Evolutionary conservation across 2,329 filamentous ascomycete species (phyloP), one percentile per base, ranked within the genome.

Genomic region (Penicillium sp.): DNA sequence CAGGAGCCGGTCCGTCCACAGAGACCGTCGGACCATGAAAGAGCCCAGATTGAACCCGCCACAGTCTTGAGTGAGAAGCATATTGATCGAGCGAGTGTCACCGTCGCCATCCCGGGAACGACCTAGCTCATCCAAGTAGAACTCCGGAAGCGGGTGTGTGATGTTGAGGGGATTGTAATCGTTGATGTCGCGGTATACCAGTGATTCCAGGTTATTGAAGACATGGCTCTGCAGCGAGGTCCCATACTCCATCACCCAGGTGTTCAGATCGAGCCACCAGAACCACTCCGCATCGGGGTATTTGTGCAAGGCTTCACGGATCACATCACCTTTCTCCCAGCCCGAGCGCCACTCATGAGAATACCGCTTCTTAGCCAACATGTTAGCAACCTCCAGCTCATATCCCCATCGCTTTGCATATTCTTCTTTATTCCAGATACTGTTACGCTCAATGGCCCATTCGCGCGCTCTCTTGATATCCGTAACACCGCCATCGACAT

Each of bases 331-430:
- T 81, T 98, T 99, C 78, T 99, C 95, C 95, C 95, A 99, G 74
- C 93, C 96, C 78, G 99, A 95, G 69, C 95, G 86, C 95, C 95
- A 99, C 77, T 99, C 95, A 77, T 99, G 95, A 27, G 95, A 93
- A 73, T 99, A 99, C 64, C 93, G 88, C 79, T 97, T 98, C 84
- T 97, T 96, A 53, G 93, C 96, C 79, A 92, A 93, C 93, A 99
- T 96, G 75, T 99, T 96, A 65, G 96, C 92, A 71, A 98, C 89
- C 74, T 99, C 95, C 57, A 99, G 80, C 61, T 97, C 90, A 74
- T 99, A 98, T 14, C 95, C 95, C 93, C 95, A 98, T 72, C 83
- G 84, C 33, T 85, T 83, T 2, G 87, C 89, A 71, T 99, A 99
- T 69, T 88, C 90, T 72, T 89, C 88, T 81, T 99, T 99, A 78